A percentile compares a stretch with the other conserved stretches of the same genome.
phyloP scores from a whole-genome alignment of 1,284 basidiomycete genomes.

The Xanthoconium separans region DNA sequence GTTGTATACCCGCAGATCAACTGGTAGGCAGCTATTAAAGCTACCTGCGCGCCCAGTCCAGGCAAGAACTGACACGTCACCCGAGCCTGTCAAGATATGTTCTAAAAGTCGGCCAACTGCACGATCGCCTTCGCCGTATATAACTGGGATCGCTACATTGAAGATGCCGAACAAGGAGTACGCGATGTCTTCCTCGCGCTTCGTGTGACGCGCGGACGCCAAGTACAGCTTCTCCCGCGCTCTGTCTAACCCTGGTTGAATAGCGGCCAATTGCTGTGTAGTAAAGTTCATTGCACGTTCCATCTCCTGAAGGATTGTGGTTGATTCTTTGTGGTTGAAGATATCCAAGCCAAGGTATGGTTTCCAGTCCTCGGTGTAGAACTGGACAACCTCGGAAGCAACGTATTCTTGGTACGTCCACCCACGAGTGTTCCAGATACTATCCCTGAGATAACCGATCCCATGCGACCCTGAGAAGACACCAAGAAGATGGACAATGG shows the following conservation, averaged over 20 bases:
- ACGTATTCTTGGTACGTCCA: background rate
- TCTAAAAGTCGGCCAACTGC: conserved; percentile 9
- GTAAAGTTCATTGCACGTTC: background rate
- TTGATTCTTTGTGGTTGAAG: background rate
- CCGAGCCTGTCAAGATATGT: background rate
- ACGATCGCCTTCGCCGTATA: conserved; percentile 12
- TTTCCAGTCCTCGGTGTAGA: too few relatives aligned
- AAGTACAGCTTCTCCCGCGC: conserved; percentile 12
- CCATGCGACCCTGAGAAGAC: background rate
- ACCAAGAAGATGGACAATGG: background rate
- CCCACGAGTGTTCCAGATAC: background rate
- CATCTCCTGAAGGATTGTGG: background rate
- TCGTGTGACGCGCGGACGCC: conserved; percentile 14
- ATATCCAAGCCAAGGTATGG: too few relatives aligned
- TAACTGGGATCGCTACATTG: background rate
- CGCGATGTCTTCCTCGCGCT: conserved; percentile 10
- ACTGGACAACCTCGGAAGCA: background rate
- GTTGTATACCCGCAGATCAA: too few relatives aligned
- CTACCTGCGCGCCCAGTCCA: too few relatives aligned
- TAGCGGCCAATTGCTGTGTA: background rate
- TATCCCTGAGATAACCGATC: background rate
- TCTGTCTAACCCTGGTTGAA: conserved; percentile 6
- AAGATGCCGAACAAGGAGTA: conserved; percentile 15
- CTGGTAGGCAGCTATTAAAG: too few relatives aligned
- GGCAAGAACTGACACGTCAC: too few relatives aligned